Evolutionary conservation across 1,139 yeast genomes (phyloP), one percentile per base, ranked within the genome.

Genomic region (Candida dubliniensis): DNA sequence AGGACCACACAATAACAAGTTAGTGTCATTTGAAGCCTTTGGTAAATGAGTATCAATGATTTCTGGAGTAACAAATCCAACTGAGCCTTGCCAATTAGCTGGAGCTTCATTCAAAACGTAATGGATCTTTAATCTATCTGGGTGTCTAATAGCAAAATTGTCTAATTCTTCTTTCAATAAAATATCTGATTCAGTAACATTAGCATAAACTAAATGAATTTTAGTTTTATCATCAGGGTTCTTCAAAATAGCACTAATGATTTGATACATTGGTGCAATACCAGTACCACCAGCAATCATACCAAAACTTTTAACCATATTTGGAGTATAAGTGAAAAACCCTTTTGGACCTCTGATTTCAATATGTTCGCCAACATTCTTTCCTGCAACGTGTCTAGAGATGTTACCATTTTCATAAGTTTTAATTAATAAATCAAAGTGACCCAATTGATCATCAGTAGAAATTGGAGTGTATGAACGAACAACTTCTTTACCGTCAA

Each of bases 281-380:
- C 98, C 98, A 40, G 95, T 79, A 61, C 99, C 99, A 56, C 96
- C 99, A 55, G 97, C 98, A 58, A 93, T 76, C 72, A 93, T 77
- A 44, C 87, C 86, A 60, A 95, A 79, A 52, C 82, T 75, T 58
- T 86, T 80, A 69, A 80, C 93, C 70, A 83, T 80, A 75, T 91
- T 91, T 56, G 93, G 87, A 45, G 81, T 75, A 71, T 91, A 91
- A 49, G 82, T 79, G 76, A 89, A 91, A 58, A 84, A 83, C 7
- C 99, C 99, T 70, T 89, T 89, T 58, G 99, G 99, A 26, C 99
- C 99, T 59, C 90, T 81, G 48, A 74, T 68, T 39, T 71, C 71
- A 43, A 73, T 66, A 39, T 67, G 60, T 51, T 73, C 77, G 41
- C 79, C 79, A 47, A 73, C 60, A 49, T 70, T 67, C 59, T 90